A percentile compares a stretch with the other conserved stretches of the same genome.
Evolutionary conservation across 257 asterid genomes (phyloP).

Genomic region (Thymus mandschuricus): DNA sequence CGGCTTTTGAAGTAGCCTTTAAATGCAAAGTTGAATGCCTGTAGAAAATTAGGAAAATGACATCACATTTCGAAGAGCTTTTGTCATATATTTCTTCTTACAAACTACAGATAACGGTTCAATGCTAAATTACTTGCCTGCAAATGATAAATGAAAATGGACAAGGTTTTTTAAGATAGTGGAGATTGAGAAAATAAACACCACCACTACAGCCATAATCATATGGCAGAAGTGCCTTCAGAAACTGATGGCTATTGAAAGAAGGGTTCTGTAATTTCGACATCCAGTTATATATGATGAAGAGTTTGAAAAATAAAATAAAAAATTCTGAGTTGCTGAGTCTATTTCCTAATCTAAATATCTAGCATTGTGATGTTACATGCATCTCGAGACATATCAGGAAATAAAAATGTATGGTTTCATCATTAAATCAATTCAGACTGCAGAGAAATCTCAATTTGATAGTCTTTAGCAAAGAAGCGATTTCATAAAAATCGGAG

Average conservation of each 20-base stretch:
- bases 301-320: neutral
- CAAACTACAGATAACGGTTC: slow-evolving; percentile 1
- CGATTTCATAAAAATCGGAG: slow-evolving; percentile 4
- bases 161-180: no score
- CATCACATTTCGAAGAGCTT: neutral
- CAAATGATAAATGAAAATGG: neutral
- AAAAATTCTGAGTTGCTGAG: neutral
- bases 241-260: neutral
- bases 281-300: neutral
- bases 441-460: neutral
- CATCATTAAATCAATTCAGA: neutral
- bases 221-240: neutral
- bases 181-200: neutral
- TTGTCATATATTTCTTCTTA: neutral
- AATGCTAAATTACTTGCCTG: neutral
- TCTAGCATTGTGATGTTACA: neutral
- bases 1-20: slow-evolving; percentile 82
- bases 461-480: neutral
- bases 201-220: neutral
- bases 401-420: neutral
- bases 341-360: neutral
- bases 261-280: neutral
- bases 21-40: slow-evolving; percentile 96
- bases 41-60: slow-evolving; percentile 27
- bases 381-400: neutral